phyloP scores from a whole-genome alignment of 169 alveolate species.

The Perkinsus chesapeaki region DNA sequence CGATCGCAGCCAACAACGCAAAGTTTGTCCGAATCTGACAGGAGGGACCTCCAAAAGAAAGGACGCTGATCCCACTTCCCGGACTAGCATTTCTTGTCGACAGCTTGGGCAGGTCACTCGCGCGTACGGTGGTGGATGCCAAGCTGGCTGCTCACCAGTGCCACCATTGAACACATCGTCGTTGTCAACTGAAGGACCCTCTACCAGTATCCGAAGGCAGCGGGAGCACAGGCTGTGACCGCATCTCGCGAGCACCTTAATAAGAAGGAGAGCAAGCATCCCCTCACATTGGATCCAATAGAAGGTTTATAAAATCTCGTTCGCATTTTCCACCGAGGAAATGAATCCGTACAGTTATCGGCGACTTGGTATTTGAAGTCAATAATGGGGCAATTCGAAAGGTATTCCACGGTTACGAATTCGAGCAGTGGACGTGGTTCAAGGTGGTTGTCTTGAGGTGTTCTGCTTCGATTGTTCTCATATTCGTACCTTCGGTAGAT shows the following conservation, averaged over 20 bases:
- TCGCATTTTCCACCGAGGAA: no score
- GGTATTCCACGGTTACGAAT: no score
- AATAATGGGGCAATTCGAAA: no score
- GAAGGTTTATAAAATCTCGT: no score
- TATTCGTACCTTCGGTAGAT: background rate
- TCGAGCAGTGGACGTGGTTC: no score
- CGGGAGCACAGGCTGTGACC: background rate
- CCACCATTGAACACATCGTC: background rate
- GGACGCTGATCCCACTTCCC: background rate
- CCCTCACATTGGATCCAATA: background rate
- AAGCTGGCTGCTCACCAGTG: background rate
- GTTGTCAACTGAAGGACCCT: background rate
- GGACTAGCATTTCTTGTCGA: background rate
- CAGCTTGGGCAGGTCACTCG: background rate
- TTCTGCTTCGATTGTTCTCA: background rate
- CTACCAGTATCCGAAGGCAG: background rate
- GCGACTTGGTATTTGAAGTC: no score
- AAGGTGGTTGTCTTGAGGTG: no score
- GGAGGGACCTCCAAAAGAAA: background rate
- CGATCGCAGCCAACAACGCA: background rate
- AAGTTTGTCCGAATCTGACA: background rate
- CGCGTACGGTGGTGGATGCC: background rate
- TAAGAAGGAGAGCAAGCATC: no score
- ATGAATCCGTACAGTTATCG: no score
- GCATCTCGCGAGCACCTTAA: background rate